These are phyloP conservation scores for Trichosporon sp. DNA, from an alignment of 1,284 basidiomycete species.

Conservation along the genomic window DNA sequence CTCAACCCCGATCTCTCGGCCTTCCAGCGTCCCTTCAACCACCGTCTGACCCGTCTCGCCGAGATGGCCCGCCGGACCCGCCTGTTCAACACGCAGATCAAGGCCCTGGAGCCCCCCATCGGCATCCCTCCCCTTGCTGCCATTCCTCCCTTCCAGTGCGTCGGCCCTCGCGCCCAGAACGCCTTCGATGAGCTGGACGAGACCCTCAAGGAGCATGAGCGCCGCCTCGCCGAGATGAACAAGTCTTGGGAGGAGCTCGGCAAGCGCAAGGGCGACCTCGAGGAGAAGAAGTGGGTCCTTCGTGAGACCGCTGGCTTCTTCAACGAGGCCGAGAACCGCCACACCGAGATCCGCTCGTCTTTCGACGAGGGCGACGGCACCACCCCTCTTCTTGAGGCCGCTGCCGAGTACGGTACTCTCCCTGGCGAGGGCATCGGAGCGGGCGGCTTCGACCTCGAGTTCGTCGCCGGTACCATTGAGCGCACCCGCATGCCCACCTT, in stretches of 20 bases:
- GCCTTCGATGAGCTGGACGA: slow-evolving; percentile 90
- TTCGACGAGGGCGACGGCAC: slow-evolving; percentile 78
- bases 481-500: slow-evolving; percentile 87
- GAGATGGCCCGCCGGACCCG: slow-evolving; percentile 93
- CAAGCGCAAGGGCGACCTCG: slow-evolving; percentile 77
- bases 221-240: slow-evolving; percentile 85
- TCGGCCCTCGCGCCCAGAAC: slow-evolving; percentile 84
- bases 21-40: slow-evolving; percentile 97
- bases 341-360: slow-evolving; percentile 76
- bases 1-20: slow-evolving; percentile 92
- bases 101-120: slow-evolving; percentile 64
- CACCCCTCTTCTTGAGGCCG: slow-evolving; percentile 84
- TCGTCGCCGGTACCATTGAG: slow-evolving; percentile 95
- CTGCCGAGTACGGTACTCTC: slow-evolving; percentile 58
- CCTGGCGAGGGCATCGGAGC: slow-evolving; percentile 57
- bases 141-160: slow-evolving; percentile 72
- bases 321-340: slow-evolving; percentile 76
- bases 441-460: slow-evolving; percentile 74
- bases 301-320: slow-evolving; percentile 97
- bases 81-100: slow-evolving; percentile 83
- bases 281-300: slow-evolving; percentile 90
- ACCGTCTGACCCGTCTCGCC: slow-evolving; percentile 88
- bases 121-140: slow-evolving; percentile 77
- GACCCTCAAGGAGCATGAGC: slow-evolving; percentile 82
- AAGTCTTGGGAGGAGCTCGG: slow-evolving; percentile 85